Evolutionary conservation across 306 rosid genomes (phyloP).

Genomic region (Citrullus amarus): DNA sequence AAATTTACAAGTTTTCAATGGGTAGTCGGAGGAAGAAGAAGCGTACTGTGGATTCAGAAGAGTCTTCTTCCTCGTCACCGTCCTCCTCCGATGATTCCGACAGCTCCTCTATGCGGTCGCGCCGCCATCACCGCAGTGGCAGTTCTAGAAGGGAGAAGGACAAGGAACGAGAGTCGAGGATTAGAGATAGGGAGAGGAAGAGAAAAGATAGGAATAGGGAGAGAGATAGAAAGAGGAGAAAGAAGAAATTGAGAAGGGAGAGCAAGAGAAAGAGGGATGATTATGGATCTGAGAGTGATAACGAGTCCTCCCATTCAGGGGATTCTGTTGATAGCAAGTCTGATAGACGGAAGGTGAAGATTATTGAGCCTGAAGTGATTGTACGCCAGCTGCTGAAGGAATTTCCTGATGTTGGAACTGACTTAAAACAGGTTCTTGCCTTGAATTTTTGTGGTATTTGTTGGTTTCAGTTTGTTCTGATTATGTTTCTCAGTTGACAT

Average conservation of each 20-base stretch:
- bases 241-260: slow-evolving; percentile 22
- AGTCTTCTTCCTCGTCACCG: slow-evolving; percentile 28
- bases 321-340: slow-evolving; percentile 21
- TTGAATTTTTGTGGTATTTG: neutral
- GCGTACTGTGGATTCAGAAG: slow-evolving; percentile 20
- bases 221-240: slow-evolving; percentile 29
- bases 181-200: slow-evolving; percentile 30
- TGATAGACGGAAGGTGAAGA: slow-evolving; percentile 19
- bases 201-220: slow-evolving; percentile 27
- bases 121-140: slow-evolving; percentile 34
- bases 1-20: slow-evolving; percentile 14
- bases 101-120: slow-evolving; percentile 32
- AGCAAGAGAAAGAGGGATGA: slow-evolving; percentile 19
- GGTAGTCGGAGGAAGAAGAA: slow-evolving; percentile 38
- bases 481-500: neutral
- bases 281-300: slow-evolving; percentile 23
- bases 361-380: slow-evolving; percentile 33
- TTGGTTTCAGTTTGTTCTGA: neutral
- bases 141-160: slow-evolving; percentile 42
- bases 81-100: slow-evolving; percentile 39
- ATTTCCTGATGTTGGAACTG: slow-evolving; percentile 62
- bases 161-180: slow-evolving; percentile 32
- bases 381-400: slow-evolving; percentile 39
- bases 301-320: slow-evolving; percentile 10
- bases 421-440: slow-evolving; percentile 51